Conservation (phyloP, 768 basidiomycete species). For the Boletus edulis region DNA sequence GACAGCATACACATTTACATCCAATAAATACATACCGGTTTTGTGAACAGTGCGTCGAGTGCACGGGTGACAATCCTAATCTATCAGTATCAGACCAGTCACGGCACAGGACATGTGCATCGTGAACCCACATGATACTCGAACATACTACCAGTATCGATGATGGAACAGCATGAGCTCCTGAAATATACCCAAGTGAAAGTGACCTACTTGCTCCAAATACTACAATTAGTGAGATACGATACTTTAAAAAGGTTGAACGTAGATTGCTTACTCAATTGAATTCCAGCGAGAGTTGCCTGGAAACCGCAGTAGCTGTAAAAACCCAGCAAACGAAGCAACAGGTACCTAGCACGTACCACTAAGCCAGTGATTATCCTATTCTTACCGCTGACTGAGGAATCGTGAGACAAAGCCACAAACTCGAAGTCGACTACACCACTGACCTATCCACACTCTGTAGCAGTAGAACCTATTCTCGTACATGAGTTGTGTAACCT, state of each 20-base stretch:
- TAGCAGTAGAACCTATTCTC: conserved; percentile 1
- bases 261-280: background rate
- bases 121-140: background rate
- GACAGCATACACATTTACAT: no score
- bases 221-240: background rate
- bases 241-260: no score
- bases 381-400: background rate
- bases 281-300: background rate
- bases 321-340: background rate
- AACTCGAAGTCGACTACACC: background rate
- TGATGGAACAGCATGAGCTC: background rate
- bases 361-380: background rate
- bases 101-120: background rate
- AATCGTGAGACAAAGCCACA: background rate
- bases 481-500: background rate
- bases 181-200: background rate
- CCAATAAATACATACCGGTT: background rate
- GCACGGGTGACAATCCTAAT: background rate
- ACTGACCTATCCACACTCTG: conserved; percentile 1
- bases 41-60: background rate
- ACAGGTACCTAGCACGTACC: background rate
- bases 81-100: background rate
- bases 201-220: background rate
- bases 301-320: background rate
- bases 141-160: background rate